phyloP scores from a whole-genome alignment of 2,329 filamentous ascomycete genomes.

The Hirsutella thompsonii region DNA sequence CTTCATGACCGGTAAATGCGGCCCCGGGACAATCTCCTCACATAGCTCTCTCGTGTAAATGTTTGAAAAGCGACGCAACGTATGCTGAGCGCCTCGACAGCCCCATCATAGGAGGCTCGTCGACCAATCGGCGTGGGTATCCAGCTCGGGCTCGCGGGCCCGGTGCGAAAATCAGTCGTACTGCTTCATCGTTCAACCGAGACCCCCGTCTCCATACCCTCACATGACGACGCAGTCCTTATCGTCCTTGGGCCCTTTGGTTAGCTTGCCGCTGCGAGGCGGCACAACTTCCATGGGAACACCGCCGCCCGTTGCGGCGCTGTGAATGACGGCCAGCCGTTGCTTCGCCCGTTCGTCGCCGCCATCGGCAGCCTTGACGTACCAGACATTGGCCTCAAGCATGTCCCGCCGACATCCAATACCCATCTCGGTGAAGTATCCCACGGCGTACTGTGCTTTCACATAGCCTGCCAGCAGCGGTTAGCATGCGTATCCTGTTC shows the following conservation, averaged over 20 bases:
- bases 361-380: conserved; percentile 85
- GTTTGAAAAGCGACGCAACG: neutral
- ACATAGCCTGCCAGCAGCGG: conserved; percentile 39
- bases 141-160: conserved; percentile 1
- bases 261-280: conserved; percentile 36
- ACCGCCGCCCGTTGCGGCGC: conserved; percentile 53
- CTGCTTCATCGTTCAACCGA: neutral
- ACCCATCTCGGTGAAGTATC: conserved; percentile 97
- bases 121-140: conserved; percentile 2
- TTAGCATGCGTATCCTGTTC: neutral
- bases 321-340: conserved; percentile 72
- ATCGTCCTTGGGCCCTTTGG: conserved; percentile 35
- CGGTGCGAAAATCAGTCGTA: neutral
- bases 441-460: conserved; percentile 84
- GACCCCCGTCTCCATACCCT: neutral
- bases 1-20: no score
- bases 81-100: neutral
- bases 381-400: conserved; percentile 97
- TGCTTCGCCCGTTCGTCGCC: conserved; percentile 85
- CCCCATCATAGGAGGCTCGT: neutral
- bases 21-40: no score
- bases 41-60: neutral
- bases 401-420: conserved; percentile 90
- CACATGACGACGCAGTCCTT: conserved; percentile 48
- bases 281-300: conserved; percentile 43